Percentiles rank a stretch among this genome's conserved stretches.
phyloP scores from a whole-genome alignment of 352 stramenopile genomes.

The Pythium phragmiticola region DNA sequence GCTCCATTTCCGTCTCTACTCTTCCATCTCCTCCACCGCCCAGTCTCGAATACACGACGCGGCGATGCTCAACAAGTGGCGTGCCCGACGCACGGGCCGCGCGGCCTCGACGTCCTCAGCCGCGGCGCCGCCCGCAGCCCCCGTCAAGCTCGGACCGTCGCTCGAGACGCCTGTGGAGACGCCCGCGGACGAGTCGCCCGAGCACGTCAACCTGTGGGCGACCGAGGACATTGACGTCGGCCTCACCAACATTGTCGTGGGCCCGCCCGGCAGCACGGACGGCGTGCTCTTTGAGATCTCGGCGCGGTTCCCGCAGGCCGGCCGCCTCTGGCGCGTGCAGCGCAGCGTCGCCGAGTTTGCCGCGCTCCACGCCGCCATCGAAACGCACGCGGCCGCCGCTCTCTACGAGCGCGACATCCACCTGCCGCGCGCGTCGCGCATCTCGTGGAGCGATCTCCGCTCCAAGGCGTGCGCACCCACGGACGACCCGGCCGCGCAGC shows the following conservation, averaged over 20 bases:
- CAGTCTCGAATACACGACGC: not conserved
- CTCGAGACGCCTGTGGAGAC: not conserved
- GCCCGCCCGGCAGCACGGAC: conserved; percentile 6
- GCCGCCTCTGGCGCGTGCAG: conserved; percentile 47
- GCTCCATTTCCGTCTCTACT: not conserved
- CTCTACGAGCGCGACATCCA: conserved; percentile 42
- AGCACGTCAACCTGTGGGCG: conserved; percentile 29
- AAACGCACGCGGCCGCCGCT: conserved; percentile 23
- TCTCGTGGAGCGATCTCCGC: conserved; percentile 37
- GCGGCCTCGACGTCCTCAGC: not conserved
- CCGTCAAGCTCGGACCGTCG: no score
- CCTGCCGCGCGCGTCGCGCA: conserved; percentile 39
- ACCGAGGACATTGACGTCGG: conserved; percentile 47
- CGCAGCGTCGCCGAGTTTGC: conserved; percentile 54
- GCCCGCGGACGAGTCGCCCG: not conserved
- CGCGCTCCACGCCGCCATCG: conserved; percentile 38
- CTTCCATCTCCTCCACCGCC: not conserved
- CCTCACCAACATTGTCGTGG: conserved; percentile 38
- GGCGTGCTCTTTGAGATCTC: conserved; percentile 55
- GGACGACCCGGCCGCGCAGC: conserved; percentile 32
- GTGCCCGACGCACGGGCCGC: conserved; percentile 2
- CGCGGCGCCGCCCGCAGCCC: no score
- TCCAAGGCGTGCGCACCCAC: conserved; percentile 5
- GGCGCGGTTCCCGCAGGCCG: conserved; percentile 43
- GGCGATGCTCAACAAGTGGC: conserved; percentile 19